Percentiles rank a stretch among this genome's conserved stretches.
phyloP scores from a whole-genome alignment of 2,329 filamentous ascomycete species.

The Paecilomyces variotii region DNA sequence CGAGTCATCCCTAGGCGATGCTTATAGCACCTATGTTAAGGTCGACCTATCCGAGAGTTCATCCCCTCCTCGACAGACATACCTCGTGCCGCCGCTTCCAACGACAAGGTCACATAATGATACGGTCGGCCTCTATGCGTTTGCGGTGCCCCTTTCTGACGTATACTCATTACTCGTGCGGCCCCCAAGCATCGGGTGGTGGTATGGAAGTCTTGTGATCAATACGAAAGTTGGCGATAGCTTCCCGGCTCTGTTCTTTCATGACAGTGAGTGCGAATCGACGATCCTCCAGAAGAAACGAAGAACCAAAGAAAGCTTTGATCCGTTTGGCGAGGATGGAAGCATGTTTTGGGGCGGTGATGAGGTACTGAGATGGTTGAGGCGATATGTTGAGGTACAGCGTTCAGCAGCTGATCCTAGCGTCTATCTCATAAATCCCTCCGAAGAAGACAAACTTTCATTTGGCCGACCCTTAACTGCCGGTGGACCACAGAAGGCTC shows the following conservation, averaged over 20 bases:
- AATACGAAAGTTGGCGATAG: conserved; percentile 86
- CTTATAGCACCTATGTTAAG: conserved; percentile 84
- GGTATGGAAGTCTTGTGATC: conserved; percentile 93
- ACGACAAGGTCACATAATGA: conserved; percentile 69
- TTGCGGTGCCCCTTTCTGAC: conserved; percentile 80
- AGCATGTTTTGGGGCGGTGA: conserved; percentile 93
- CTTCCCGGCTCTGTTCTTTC: conserved; percentile 94
- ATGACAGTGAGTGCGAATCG: conserved; percentile 92
- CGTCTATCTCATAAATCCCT: conserved; percentile 84
- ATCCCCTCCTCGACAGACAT: conserved; percentile 74
- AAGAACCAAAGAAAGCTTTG: conserved; percentile 72
- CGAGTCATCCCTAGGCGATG: conserved; percentile 77
- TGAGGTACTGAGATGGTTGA: conserved; percentile 86
- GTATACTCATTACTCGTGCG: conserved; percentile 86
- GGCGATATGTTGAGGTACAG: conserved; percentile 73
- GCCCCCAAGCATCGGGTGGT: conserved; percentile 92
- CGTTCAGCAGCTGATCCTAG: conserved; percentile 79
- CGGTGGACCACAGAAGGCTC: conserved; percentile 36
- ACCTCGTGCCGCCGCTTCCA: conserved; percentile 84
- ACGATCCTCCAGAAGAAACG: conserved; percentile 92
- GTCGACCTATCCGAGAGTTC: conserved; percentile 80
- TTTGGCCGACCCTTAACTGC: conserved; percentile 53
- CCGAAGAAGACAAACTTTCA: conserved; percentile 69
- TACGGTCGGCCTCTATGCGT: conserved; percentile 72
- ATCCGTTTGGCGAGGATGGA: conserved; percentile 77